phyloP scores from a whole-genome alignment of 2,329 filamentous ascomycete genomes.

The Claviceps maximensis region DNA sequence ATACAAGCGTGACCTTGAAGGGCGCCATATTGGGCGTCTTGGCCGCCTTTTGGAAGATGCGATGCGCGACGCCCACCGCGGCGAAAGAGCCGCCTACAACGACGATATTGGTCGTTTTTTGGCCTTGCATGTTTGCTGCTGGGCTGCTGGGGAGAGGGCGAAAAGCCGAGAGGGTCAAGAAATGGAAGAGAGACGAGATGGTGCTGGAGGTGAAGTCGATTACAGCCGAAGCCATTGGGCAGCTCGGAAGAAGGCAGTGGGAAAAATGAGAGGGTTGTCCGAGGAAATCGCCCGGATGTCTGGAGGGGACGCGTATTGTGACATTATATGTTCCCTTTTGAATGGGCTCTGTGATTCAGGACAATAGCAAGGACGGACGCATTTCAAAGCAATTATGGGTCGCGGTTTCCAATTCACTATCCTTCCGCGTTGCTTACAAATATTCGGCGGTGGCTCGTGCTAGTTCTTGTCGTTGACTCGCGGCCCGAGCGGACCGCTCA shows the following conservation, averaged over 20 bases:
- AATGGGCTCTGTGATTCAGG: no score
- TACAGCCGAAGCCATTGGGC: background rate
- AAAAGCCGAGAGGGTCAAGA: background rate
- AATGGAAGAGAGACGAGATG: background rate
- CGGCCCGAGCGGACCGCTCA: background rate
- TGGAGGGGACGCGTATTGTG: no score
- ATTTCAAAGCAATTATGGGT: no score
- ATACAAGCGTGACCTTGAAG: conserved; percentile 16
- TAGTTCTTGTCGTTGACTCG: background rate
- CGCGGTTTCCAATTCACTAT: no score
- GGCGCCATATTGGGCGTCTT: background rate
- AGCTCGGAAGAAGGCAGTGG: no score
- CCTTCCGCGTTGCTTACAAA: no score
- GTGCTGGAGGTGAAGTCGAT: background rate
- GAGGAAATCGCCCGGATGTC: no score
- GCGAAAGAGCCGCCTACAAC: background rate
- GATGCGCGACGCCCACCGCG: background rate
- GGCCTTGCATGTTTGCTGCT: background rate
- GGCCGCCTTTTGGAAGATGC: background rate
- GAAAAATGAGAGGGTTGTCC: no score
- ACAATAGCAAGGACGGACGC: no score
- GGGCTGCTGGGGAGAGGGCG: background rate
- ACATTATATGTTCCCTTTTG: no score
- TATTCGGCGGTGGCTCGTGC: background rate
- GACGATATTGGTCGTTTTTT: background rate